phyloP scores from a whole-genome alignment of 371 early-diverging fungal genomes.

The Conidiobolus incongruus region DNA sequence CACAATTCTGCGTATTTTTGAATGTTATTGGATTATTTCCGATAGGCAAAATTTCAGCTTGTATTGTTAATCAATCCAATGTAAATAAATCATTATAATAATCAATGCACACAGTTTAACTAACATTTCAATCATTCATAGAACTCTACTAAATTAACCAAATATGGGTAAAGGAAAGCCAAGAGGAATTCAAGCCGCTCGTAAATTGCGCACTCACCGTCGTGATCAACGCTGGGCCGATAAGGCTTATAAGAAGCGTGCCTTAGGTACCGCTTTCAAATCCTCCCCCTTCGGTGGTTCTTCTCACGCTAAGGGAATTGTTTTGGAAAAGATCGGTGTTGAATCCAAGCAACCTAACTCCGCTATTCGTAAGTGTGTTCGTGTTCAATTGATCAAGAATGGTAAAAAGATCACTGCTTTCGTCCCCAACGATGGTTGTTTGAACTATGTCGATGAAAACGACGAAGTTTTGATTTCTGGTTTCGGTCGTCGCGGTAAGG shows the following conservation, averaged over 20 bases:
- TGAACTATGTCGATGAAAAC: constrained; percentile 96
- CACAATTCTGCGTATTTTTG: no score
- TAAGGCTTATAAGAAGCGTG: constrained; percentile 95
- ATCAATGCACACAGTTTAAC: no score
- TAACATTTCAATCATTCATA: no score
- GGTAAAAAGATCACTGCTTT: constrained; percentile 99
- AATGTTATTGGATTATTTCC: no score
- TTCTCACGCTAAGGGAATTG: constrained; percentile 99
- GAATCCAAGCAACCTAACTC: constrained; percentile 99
- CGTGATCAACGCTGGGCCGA: constrained; percentile 99
- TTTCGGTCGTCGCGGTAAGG: constrained; percentile 76
- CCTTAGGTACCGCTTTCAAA: constrained; percentile 94
- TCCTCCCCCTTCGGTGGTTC: constrained; percentile 96
- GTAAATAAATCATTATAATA: no score
- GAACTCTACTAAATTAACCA: no score
- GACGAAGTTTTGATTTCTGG: constrained; percentile 89
- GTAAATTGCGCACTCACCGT: constrained; percentile 90
- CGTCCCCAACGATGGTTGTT: constrained; percentile 99
- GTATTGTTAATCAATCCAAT: no score
- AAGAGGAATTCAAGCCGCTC: constrained; percentile 96
- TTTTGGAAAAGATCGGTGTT: constrained; percentile 99
- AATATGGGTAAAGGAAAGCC: constrained; percentile 67
- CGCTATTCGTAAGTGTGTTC: constrained; percentile 99
- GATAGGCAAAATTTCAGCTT: no score
- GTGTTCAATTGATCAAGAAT: constrained; percentile 99